Conservation (phyloP, 2,329 filamentous ascomycete genomes). For the Fusarium keratoplasticum region DNA sequence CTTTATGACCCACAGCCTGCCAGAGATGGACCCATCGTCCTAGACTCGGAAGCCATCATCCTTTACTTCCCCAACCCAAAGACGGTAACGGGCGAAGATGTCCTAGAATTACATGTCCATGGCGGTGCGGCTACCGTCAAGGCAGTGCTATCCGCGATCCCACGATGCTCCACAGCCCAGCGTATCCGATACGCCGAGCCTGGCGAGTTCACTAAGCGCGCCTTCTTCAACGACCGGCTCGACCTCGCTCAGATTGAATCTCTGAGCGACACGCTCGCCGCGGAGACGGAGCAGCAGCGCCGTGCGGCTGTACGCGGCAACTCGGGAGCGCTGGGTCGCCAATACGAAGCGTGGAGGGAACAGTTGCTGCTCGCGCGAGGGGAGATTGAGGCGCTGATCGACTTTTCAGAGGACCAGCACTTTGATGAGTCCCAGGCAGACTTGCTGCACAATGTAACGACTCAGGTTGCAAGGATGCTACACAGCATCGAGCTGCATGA, state of each 20-base stretch:
- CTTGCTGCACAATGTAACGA: conserved; percentile 76
- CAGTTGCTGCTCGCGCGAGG: conserved; percentile 83
- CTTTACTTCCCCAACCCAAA: conserved; percentile 84
- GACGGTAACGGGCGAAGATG: conserved; percentile 91
- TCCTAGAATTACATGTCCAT: conserved; percentile 95
- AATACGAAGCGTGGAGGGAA: conserved; percentile 86
- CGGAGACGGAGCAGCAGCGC: conserved; percentile 92
- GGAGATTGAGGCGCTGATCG: conserved; percentile 94
- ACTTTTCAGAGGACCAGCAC: conserved; percentile 97
- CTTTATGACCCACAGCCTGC: conserved; percentile 67
- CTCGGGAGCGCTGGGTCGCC: conserved; percentile 74
- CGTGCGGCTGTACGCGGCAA: conserved; percentile 84
- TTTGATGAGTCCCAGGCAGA: conserved; percentile 87
- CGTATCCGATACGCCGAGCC: conserved; percentile 88
- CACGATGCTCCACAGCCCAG: conserved; percentile 55
- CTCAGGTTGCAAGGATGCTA: conserved; percentile 71
- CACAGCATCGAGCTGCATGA: conserved; percentile 76
- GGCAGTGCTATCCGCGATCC: conserved; percentile 83
- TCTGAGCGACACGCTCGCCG: conserved; percentile 70
- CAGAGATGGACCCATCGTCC: conserved; percentile 60
- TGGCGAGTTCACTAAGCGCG: conserved; percentile 93
- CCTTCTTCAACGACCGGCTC: conserved; percentile 87
- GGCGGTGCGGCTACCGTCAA: conserved; percentile 90
- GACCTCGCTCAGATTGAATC: conserved; percentile 86
- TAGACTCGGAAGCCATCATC: conserved; percentile 83